Evolutionary conservation across 23 red algal species (phyloP).

Genomic region (Gracilaria vermiculophylla): DNA sequence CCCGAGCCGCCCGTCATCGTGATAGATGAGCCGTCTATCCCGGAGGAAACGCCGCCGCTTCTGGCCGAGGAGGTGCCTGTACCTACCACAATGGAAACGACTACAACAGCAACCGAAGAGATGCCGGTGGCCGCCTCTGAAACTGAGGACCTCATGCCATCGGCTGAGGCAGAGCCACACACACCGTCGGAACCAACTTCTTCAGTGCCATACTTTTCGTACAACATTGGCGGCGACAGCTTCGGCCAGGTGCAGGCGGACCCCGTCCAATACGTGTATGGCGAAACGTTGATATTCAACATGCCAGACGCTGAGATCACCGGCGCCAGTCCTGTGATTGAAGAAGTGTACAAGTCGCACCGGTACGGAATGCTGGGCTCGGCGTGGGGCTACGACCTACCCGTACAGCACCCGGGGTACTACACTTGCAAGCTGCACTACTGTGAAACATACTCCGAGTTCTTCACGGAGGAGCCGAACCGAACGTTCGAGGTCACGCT

Average conservation of each 20-base stretch:
- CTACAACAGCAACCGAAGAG: not conserved
- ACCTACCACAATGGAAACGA: not conserved
- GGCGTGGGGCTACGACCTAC: conserved; percentile 57
- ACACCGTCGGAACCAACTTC: not conserved
- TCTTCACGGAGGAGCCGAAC: conserved; percentile 11
- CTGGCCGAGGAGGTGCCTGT: not conserved
- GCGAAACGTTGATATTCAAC: conserved; percentile 14
- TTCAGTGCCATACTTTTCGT: not conserved
- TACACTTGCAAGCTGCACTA: conserved; percentile 52
- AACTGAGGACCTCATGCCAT: not conserved
- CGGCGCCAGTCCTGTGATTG: not conserved
- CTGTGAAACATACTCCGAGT: conserved; percentile 24
- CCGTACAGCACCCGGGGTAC: conserved; percentile 15
- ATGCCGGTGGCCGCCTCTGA: not conserved
- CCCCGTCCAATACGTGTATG: not conserved
- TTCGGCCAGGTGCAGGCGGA: not conserved
- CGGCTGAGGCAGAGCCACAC: not conserved
- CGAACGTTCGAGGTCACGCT: conserved; percentile 34
- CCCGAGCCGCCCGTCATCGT: not conserved
- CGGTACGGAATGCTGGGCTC: conserved; percentile 48
- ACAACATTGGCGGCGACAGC: not conserved
- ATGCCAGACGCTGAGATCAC: conserved; percentile 33
- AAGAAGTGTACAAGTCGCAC: conserved; percentile 33
- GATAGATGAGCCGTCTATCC: not conserved
- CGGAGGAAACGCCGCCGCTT: not conserved